Base-by-base conservation (phyloP, 148 eudicot genomes). In the Chenopodium formosanum region DNA sequence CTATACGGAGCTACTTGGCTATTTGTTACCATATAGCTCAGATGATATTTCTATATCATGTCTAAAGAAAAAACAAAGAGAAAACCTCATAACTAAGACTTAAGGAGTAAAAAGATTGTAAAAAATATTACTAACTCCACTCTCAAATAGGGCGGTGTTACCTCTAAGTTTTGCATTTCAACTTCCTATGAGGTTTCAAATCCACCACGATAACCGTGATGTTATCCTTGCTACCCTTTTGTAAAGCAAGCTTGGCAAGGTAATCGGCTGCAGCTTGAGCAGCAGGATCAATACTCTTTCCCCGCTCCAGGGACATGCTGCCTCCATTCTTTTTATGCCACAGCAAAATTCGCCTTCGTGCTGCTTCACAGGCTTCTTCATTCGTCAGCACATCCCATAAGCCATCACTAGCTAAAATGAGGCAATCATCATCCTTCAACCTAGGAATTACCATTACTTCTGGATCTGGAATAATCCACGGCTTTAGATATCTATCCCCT, bases 331-430 rank as follows among this genome's bases (percentile, higher is more conserved):
- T 88, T 70, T 89, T 89, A 70, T 89, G 90, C 91, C 91, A 89
- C 3, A 86, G 80, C 73, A 88, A 86, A 58, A 89, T 88, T 76
- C 90, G 74, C 74, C 89, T 89, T 20, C 91, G 71, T 0, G 90
- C 90, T 20, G 80, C 84, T 22, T 86, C 89, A 65, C 92, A 90
- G 52, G 76, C 90, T 79, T 88, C 92, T 31, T 90, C 85, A 40
- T 90, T 88, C 27, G 90, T 78, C 81, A 90, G 44, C 32, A 90
- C 92, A 66, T 90, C 92, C 92, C 92, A 90, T 78, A 90, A 82
- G 12, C 92, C 92, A n/a, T 90, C 90, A 9, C 89, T 86, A 3
- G 90, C 92, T 1, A 90, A 82, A 50, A 90, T 90, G 22, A 90
- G 85, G 84, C 90, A 90, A 9, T 88, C 89, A 11, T 90, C 92